phyloP scores from a whole-genome alignment of 2,329 filamentous ascomycete genomes.

The Penicillium sp. region DNA sequence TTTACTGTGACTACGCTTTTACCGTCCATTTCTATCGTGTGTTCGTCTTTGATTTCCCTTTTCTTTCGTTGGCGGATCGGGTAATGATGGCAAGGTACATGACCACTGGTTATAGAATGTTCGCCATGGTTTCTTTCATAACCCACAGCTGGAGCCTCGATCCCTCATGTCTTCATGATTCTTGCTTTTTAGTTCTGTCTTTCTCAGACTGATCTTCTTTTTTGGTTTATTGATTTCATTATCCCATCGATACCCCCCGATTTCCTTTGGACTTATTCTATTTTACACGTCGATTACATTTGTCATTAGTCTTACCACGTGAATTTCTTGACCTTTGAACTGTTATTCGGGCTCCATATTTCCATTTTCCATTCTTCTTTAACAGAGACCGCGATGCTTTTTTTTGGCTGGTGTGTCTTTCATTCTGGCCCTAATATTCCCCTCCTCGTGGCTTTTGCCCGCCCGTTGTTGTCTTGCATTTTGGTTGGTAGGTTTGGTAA shows the following conservation, averaged over 20 bases:
- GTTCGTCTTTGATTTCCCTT: background rate
- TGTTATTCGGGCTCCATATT: background rate
- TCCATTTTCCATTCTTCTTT: background rate
- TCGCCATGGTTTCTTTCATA: conserved; percentile 2
- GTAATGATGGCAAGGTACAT: background rate
- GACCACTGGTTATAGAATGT: background rate
- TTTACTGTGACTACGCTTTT: conserved; percentile 10
- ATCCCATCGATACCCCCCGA: conserved; percentile 34
- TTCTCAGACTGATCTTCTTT: conserved; percentile 14
- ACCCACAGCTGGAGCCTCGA: background rate
- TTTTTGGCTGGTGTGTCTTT: background rate
- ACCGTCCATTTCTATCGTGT: conserved; percentile 8
- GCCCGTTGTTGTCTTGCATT: background rate
- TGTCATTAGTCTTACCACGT: background rate
- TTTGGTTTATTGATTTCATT: conserved; percentile 17
- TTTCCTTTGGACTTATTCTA: background rate
- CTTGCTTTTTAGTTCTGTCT: conserved; percentile 3
- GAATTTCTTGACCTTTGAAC: background rate
- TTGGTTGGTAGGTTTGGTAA: background rate
- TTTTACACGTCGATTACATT: background rate
- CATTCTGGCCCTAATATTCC: background rate
- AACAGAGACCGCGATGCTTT: background rate
- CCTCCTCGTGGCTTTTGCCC: background rate
- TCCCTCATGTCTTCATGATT: background rate
- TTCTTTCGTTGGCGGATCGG: background rate